phyloP scores from a whole-genome alignment of 164 flowering plant species.

The Macadamia tetraphylla region DNA sequence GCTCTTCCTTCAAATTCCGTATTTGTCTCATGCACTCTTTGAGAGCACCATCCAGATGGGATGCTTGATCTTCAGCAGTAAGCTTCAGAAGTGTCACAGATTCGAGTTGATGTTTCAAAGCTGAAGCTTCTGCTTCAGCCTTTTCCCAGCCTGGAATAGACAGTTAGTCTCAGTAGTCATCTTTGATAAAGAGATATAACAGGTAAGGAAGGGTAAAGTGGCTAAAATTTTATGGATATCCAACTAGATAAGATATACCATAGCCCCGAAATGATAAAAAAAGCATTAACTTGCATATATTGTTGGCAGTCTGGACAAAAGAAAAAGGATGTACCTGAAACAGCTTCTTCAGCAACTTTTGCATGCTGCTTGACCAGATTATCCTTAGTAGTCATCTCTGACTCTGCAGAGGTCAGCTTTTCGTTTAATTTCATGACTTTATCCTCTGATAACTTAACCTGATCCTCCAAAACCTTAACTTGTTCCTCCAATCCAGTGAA shows the following conservation, averaged over 20 bases:
- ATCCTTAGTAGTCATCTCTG: slow-evolving; percentile 62
- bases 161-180: slow-evolving; percentile 1
- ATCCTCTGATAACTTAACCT: slow-evolving; percentile 41
- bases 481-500: slow-evolving; percentile 76
- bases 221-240: too few species aligned
- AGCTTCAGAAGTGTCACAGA: slow-evolving; percentile 28
- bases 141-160: slow-evolving; percentile 55
- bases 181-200: background rate
- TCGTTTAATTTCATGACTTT: slow-evolving; percentile 47
- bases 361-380: slow-evolving; percentile 70
- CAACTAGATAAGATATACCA: too few species aligned
- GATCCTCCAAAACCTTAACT: slow-evolving; percentile 52
- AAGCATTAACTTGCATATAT: too few species aligned
- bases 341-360: slow-evolving; percentile 89
- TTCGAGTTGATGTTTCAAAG: slow-evolving; percentile 45
- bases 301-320: too few species aligned
- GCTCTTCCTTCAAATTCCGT: slow-evolving; percentile 55
- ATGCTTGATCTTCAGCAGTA: slow-evolving; percentile 39
- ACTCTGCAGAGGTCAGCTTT: slow-evolving; percentile 42
- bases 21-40: slow-evolving; percentile 73
- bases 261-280: too few species aligned
- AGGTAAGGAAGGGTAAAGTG: background rate
- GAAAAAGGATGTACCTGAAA: slow-evolving; percentile 41
- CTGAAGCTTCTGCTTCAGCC: slow-evolving; percentile 46
- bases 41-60: slow-evolving; percentile 55